Evolutionary conservation across 768 basidiomycete species (phyloP).

Genomic region (Rhodosporidiobolus odoratus): DNA sequence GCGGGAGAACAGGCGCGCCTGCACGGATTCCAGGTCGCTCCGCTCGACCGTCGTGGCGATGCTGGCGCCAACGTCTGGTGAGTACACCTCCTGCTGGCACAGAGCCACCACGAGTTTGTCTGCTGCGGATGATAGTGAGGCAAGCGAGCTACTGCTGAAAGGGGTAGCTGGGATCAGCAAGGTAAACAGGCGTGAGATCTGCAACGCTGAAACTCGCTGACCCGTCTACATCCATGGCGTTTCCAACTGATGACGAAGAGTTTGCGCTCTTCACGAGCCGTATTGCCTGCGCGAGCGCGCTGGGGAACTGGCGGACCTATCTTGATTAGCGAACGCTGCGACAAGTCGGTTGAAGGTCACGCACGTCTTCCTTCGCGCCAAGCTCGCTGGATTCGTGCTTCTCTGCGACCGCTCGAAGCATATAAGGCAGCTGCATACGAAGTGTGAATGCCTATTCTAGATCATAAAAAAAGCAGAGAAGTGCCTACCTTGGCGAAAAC

Average conservation of each 20-base stretch:
- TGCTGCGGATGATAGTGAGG: neutral
- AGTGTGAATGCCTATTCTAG: neutral
- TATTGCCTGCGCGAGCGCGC: neutral
- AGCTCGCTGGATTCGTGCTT: neutral
- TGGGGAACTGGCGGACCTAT: neutral
- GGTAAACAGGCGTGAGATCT: neutral
- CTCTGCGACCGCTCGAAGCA: neutral
- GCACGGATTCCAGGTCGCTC: neutral
- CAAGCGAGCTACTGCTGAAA: neutral
- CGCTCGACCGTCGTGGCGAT: neutral
- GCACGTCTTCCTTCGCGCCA: neutral
- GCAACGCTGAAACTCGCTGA: neutral
- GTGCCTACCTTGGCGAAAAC: constrained; percentile 3
- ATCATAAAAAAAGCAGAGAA: neutral
- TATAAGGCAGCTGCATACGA: neutral
- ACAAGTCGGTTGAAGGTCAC: neutral
- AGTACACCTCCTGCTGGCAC: neutral
- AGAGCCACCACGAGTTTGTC: constrained; percentile 4
- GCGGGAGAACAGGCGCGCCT: neutral
- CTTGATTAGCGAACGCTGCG: neutral
- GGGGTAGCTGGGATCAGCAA: no score
- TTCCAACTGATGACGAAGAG: rapidly evolving
- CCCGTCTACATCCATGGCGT: constrained; percentile 9
- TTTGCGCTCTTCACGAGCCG: neutral
- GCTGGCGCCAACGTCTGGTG: neutral